Evolutionary conservation across 2,329 filamentous ascomycete genomes (phyloP), one percentile per base, ranked within the genome.

Genomic region (Penicillium sp.): DNA sequence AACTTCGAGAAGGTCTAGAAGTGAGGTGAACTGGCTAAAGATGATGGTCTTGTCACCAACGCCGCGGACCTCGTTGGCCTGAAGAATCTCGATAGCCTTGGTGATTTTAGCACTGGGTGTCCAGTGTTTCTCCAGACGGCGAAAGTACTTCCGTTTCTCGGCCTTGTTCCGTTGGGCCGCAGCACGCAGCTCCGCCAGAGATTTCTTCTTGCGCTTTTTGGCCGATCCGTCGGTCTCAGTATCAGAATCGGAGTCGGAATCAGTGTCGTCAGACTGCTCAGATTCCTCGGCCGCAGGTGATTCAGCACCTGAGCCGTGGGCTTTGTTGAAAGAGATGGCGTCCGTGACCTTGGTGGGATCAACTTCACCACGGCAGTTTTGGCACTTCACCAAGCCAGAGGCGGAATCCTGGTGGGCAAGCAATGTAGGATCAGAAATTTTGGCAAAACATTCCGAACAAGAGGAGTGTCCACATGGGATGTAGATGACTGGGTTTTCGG

Each of bases 401-500:
- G n/a, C n/a, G n/a, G n/a, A 27, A 78, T 82, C 43, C 89, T 50
- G 33, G 9, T 76, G 16, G 78, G 79, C 53, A 80, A 77, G 1
- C 81, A 75, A 3, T 3, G 59, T 52, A 9, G 87, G 85, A 60
- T 91, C 90, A 0, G 82, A 81, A 47, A 96, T 82, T 54, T 83
- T 85, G 6, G 85, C 82, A 59, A 95, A 87, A 69, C 92, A 96
- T 60, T 92, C 88, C 1, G 82, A 78, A 73, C 92, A 96, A 24
- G 87, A 86, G 58, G 88, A 85, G 68, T 96, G 92, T 2, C 92
- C 92, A 68, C 92, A 96, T 1, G 91, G 91, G 51, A 91, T 81
- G 71, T 93, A 88, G 61, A 96, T 90, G 3, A 84, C 84, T 0
- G 90, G 90, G 60, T 93, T 92, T 14, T 83, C 80, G 7, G 88